phyloP scores from a whole-genome alignment of 306 rosid species.

The Pyrus betulifolia region DNA sequence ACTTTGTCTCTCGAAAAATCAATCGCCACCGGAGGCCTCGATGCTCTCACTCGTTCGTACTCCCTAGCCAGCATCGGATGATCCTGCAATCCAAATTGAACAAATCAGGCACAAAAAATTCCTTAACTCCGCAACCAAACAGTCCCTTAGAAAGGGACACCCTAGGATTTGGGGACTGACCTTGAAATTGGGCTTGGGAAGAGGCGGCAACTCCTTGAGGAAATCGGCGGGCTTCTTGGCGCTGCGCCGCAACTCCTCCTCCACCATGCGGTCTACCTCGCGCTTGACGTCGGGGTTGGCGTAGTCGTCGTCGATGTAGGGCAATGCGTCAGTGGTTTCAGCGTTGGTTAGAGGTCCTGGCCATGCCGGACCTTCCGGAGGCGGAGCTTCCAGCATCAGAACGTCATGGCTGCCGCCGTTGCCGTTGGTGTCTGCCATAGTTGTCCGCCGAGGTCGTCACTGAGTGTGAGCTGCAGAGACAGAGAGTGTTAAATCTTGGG shows the following conservation, averaged over 20 bases:
- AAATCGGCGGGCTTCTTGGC: constrained; percentile 73
- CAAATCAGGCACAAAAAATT: not conserved
- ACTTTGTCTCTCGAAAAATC: constrained; percentile 63
- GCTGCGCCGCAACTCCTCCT: constrained; percentile 94
- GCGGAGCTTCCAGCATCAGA: constrained; percentile 83
- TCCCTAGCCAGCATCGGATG: constrained; percentile 88
- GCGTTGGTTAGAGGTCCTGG: constrained; percentile 37
- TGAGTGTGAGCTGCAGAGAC: not conserved
- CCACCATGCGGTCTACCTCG: constrained; percentile 83
- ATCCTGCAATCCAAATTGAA: constrained; percentile 32
- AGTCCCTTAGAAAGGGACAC: not conserved
- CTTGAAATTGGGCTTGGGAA: constrained; percentile 57
- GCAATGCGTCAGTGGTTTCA: constrained; percentile 76
- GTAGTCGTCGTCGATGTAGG: constrained; percentile 92
- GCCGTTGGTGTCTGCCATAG: constrained; percentile 37
- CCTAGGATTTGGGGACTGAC: constrained; percentile 20
- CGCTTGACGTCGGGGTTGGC: constrained; percentile 54
- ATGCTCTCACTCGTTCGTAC: constrained; percentile 87
- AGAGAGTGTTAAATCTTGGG: not conserved
- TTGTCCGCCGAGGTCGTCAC: not conserved
- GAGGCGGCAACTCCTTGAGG: constrained; percentile 88
- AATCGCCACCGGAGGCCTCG: constrained; percentile 70
- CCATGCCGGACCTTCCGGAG: constrained; percentile 37
- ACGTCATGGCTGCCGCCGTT: constrained; percentile 33
- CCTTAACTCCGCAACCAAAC: constrained; percentile 3